Evolutionary conservation across 805 yeast species (phyloP).

Genomic region (Grigorovia yakushimaensis): DNA sequence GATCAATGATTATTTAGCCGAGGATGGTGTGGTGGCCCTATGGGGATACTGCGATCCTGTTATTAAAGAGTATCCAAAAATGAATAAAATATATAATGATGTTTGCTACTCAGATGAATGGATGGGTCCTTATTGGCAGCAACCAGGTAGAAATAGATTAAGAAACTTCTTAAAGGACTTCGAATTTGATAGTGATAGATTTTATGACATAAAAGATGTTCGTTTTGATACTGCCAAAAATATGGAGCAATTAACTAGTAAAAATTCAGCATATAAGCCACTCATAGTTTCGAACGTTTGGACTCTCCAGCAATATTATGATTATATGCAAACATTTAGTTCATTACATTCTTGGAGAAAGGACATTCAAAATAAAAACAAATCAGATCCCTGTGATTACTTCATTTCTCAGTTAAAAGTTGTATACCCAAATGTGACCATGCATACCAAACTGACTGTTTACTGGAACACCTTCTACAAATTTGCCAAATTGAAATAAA

Average conservation of each 20-base stretch:
- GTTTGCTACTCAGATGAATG: slow-evolving; percentile 40
- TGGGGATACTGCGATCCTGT: slow-evolving; percentile 77
- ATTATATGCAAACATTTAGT: slow-evolving; percentile 63
- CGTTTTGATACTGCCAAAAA: slow-evolving; percentile 14
- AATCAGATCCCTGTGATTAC: slow-evolving; percentile 44
- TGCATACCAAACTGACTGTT: slow-evolving; percentile 10
- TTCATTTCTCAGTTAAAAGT: slow-evolving; percentile 32
- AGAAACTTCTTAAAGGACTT: slow-evolving; percentile 30
- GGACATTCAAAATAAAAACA: slow-evolving; percentile 24
- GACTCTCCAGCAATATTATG: slow-evolving; percentile 37
- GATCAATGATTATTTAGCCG: slow-evolving; percentile 40
- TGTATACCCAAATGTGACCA: slow-evolving; percentile 19
- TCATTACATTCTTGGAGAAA: slow-evolving; percentile 50
- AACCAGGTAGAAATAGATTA: slow-evolving; percentile 62
- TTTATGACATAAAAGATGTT: slow-evolving; percentile 31
- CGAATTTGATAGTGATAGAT: slow-evolving; percentile 25
- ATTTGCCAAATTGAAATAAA: too few species aligned
- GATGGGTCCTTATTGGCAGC: slow-evolving; percentile 69
- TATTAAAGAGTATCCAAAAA: slow-evolving; percentile 41
- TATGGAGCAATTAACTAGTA: slow-evolving; percentile 6
- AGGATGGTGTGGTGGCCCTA: slow-evolving; percentile 58
- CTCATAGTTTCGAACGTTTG: slow-evolving; percentile 31
- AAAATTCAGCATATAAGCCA: slow-evolving; percentile 7
- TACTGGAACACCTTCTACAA: slow-evolving; percentile 24
- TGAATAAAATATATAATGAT: slow-evolving; percentile 44